Evolutionary conservation across 139 green algal genomes (phyloP).

Genomic region (Chlamydomonas sphaeroides): DNA sequence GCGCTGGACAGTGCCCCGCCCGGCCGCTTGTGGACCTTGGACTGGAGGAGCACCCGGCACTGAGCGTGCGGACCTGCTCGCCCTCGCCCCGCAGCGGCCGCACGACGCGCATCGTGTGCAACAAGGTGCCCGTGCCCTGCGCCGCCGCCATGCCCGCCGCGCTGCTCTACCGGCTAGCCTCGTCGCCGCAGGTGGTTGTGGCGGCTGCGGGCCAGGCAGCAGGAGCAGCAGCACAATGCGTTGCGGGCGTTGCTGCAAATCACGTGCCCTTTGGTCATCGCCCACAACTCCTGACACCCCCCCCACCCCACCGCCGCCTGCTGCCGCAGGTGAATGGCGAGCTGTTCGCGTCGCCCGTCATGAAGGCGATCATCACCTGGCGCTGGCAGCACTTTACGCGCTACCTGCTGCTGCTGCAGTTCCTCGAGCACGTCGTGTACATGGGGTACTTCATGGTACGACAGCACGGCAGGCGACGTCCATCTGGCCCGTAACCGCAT

Average conservation of each 20-base stretch:
- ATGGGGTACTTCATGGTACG: no score
- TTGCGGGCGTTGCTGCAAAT: no score
- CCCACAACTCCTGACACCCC: no score
- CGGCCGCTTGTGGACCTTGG: no score
- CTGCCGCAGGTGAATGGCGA: slow-evolving; percentile 27
- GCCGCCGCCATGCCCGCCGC: slow-evolving; percentile 22
- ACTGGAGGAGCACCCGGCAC: no score
- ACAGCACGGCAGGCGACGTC: no score
- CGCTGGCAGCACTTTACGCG: slow-evolving; percentile 39
- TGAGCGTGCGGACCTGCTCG: no score
- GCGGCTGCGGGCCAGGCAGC: no score
- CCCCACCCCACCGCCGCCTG: background rate
- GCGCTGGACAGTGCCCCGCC: no score
- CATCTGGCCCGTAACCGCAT: no score
- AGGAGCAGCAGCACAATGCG: no score
- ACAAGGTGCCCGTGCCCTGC: slow-evolving; percentile 18
- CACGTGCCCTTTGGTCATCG: no score
- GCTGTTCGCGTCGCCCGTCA: slow-evolving; percentile 24
- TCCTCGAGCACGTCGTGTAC: slow-evolving; percentile 30
- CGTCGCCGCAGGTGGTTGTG: slow-evolving; percentile 13
- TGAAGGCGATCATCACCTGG: slow-evolving; percentile 35
- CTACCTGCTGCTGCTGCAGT: slow-evolving; percentile 37
- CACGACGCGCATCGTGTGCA: slow-evolving; percentile 19
- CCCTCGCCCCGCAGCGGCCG: slow-evolving; percentile 4
- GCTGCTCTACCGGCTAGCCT: slow-evolving; percentile 28